These are phyloP conservation scores for Cotoneaster glaucophyllus DNA, from an alignment of 306 rosid genomes.

Conservation along the genomic window DNA sequence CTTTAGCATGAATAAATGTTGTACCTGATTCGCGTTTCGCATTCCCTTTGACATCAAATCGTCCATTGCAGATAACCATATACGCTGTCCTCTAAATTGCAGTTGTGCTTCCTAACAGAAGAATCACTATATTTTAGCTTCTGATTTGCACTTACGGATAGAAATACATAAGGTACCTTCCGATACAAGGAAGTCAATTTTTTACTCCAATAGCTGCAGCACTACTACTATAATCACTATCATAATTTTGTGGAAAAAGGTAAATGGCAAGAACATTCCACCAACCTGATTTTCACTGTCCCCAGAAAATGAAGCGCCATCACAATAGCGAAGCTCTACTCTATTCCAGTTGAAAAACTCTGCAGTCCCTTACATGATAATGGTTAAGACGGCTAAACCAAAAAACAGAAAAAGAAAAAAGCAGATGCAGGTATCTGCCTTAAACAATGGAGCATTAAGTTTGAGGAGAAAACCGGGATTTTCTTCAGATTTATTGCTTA, in stretches of 20 bases:
- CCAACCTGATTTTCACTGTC: slow-evolving; percentile 50
- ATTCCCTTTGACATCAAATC: slow-evolving; percentile 69
- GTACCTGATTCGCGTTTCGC: slow-evolving; percentile 48
- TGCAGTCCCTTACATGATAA: slow-evolving; percentile 22
- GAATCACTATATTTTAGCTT: neutral
- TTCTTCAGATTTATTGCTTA: slow-evolving; percentile 47
- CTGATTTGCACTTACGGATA: neutral
- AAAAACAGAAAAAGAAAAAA: neutral
- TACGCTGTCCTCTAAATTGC: slow-evolving; percentile 73
- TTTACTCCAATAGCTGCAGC: neutral
- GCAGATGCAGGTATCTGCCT: neutral
- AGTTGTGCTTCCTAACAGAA: slow-evolving; percentile 43
- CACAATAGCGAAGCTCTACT: slow-evolving; percentile 76
- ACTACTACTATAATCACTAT: neutral
- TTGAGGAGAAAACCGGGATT: slow-evolving; percentile 56
- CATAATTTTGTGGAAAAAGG: neutral
- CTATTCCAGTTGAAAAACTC: slow-evolving; percentile 84
- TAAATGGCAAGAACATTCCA: slow-evolving; percentile 7
- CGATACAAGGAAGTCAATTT: too few species aligned
- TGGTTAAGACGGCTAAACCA: neutral
- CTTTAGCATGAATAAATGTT: neutral
- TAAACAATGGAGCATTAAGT: neutral
- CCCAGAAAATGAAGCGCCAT: slow-evolving; percentile 83
- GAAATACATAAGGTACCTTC: neutral
- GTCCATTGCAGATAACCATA: slow-evolving; percentile 74